These are phyloP conservation scores for Nissolia schottii DNA, from an alignment of 306 rosid species.

Conservation along the genomic window DNA sequence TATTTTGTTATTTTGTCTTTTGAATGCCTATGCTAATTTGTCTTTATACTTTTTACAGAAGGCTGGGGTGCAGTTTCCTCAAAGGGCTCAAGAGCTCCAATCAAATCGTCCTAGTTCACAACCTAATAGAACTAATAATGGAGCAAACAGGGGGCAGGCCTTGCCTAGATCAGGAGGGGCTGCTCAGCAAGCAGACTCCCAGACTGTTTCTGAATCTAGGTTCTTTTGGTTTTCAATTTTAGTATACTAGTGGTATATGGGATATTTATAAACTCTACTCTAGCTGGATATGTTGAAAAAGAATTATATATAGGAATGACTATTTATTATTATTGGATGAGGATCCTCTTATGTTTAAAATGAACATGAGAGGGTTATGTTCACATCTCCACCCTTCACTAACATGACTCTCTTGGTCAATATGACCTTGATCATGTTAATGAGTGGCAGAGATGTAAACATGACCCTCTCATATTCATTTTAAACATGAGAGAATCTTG, in stretches of 20 bases:
- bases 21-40: background rate
- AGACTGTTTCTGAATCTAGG: constrained; percentile 76
- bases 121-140: constrained; percentile 33
- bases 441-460: too few relatives aligned
- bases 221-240: constrained; percentile 32
- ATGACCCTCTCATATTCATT: too few relatives aligned
- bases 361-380: too few relatives aligned
- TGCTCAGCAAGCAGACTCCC: constrained; percentile 50
- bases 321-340: background rate
- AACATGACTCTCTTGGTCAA: too few relatives aligned
- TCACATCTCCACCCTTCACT: too few relatives aligned
- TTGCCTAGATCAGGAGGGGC: constrained; percentile 44
- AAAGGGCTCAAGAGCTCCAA: constrained; percentile 50
- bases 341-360: too few relatives aligned
- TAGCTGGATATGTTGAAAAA: background rate
- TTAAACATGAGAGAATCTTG: too few relatives aligned
- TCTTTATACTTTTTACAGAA: constrained; percentile 48
- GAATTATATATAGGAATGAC: background rate
- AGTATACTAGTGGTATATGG: constrained; percentile 1
- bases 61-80: constrained; percentile 87
- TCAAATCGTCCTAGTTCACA: constrained; percentile 46
- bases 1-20: background rate
- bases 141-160: constrained; percentile 51
- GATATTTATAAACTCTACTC: background rate
- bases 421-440: too few relatives aligned